A percentile compares a stretch with the other conserved stretches of the same genome.
Conservation (phyloP, 805 yeast species). For the Starmera quercuum region DNA sequence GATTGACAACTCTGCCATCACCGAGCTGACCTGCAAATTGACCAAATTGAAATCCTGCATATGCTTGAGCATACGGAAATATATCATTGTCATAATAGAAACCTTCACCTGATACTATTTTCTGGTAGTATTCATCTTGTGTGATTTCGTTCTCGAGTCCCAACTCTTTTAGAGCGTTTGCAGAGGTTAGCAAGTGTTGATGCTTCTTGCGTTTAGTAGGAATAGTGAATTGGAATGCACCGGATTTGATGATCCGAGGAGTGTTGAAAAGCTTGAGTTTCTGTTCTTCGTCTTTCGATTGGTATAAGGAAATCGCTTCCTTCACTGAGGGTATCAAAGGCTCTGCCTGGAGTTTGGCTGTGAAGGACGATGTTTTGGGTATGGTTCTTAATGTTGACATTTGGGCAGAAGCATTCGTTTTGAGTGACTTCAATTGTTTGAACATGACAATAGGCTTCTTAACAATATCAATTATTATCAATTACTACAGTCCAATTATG, state of each 20-base stretch:
- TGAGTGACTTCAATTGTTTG: too few species aligned
- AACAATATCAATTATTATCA: too few species aligned
- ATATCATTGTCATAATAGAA: constrained; percentile 33
- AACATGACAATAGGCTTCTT: too few species aligned
- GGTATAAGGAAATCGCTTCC: constrained; percentile 21
- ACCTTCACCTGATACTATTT: constrained; percentile 57
- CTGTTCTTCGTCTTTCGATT: constrained; percentile 13
- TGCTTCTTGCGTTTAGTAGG: constrained; percentile 57
- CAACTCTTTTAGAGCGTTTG: constrained; percentile 52
- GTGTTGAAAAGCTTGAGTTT: constrained; percentile 29
- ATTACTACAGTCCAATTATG: too few species aligned
- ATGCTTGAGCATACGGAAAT: constrained; percentile 83
- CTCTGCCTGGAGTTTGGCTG: constrained; percentile 17
- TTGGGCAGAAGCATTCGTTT: not conserved
- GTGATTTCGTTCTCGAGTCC: constrained; percentile 37
- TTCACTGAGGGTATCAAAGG: constrained; percentile 21
- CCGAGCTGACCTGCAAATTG: constrained; percentile 96
- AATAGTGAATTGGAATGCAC: constrained; percentile 64
- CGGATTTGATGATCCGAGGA: constrained; percentile 46
- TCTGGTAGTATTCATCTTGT: constrained; percentile 37
- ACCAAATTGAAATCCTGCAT: constrained; percentile 97
- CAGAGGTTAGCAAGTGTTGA: constrained; percentile 49
- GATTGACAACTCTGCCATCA: constrained; percentile 83
- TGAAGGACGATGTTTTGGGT: constrained; percentile 9
- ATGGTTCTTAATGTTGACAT: constrained; percentile 2